Percentiles rank a stretch among this genome's conserved stretches.
These are phyloP conservation scores for Neoboletus subvelutipes DNA, from an alignment of 768 basidiomycete species.

Conservation along the genomic window DNA sequence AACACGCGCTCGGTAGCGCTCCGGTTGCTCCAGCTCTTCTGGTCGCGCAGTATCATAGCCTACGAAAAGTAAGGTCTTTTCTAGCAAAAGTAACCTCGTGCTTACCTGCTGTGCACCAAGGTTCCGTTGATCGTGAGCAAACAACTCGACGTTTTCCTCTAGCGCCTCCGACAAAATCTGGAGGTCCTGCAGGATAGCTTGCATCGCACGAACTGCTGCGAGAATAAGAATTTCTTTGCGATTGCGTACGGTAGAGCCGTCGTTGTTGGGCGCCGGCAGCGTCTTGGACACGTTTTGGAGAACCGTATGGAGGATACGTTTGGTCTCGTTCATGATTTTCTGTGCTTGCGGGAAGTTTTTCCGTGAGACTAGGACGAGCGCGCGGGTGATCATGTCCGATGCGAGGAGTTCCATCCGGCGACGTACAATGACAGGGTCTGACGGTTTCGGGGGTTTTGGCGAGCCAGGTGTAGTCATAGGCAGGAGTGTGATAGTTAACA, in stretches of 20 bases:
- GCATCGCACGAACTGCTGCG: constrained; percentile 74
- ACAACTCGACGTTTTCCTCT: constrained; percentile 87
- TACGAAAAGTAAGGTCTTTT: constrained; percentile 30
- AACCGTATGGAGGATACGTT: constrained; percentile 88
- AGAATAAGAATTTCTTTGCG: constrained; percentile 77
- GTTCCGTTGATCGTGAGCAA: constrained; percentile 92
- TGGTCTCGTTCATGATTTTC: constrained; percentile 88
- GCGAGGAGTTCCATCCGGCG: constrained; percentile 95
- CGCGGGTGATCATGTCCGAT: constrained; percentile 96
- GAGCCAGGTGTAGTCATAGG: constrained; percentile 44
- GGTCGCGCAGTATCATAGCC: constrained; percentile 96
- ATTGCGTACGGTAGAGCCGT: constrained; percentile 56
- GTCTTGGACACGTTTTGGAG: constrained; percentile 79
- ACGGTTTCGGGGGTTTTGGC: constrained; percentile 43
- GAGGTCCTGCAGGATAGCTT: constrained; percentile 83
- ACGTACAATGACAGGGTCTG: constrained; percentile 88
- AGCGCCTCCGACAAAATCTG: constrained; percentile 84
- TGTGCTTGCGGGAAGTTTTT: constrained; percentile 90
- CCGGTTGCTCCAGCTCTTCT: constrained; percentile 92
- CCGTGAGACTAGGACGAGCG: constrained; percentile 86
- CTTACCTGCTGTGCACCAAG: constrained; percentile 95
- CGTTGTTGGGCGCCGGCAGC: constrained; percentile 54
- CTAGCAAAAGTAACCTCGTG: not conserved
- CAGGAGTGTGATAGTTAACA: constrained; percentile 91
- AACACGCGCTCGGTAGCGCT: constrained; percentile 91